Evolutionary conservation across 2,329 filamentous ascomycete genomes (phyloP).

Genomic region (Dothidotthia symphoricarpi): DNA sequence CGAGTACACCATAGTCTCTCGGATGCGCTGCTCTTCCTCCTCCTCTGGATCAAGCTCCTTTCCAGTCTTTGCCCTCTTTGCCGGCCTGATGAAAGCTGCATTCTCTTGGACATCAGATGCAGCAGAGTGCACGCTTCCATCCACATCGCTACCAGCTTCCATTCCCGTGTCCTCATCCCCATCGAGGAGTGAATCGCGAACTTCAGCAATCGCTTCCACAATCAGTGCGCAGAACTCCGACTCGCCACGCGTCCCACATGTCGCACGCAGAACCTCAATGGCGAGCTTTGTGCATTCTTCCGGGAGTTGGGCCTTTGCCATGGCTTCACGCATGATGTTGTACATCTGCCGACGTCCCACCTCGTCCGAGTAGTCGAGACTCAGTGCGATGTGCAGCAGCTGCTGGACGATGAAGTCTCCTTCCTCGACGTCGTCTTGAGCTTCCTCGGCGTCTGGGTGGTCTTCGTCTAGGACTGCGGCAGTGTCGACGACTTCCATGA

Average conservation of each 20-base stretch:
- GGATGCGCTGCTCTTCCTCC: slow-evolving; percentile 71
- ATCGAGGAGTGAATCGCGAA: slow-evolving; percentile 83
- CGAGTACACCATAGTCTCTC: slow-evolving; percentile 95
- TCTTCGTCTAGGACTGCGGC: slow-evolving; percentile 55
- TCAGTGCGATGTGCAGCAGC: slow-evolving; percentile 84
- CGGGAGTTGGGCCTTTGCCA: slow-evolving; percentile 82
- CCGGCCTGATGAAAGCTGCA: slow-evolving; percentile 50
- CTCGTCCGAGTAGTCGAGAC: slow-evolving; percentile 96
- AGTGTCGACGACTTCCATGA: slow-evolving; percentile 62
- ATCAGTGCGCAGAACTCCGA: slow-evolving; percentile 82
- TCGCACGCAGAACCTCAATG: slow-evolving; percentile 75
- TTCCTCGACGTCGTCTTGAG: slow-evolving; percentile 79
- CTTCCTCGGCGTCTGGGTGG: slow-evolving; percentile 59
- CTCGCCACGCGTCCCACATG: slow-evolving; percentile 78
- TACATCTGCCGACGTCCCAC: slow-evolving; percentile 96
- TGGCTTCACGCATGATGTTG: slow-evolving; percentile 76
- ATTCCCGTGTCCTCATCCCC: slow-evolving; percentile 63
- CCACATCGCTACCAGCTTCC: slow-evolving; percentile 35
- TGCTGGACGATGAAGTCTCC: slow-evolving; percentile 96
- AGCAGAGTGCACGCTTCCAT: slow-evolving; percentile 92
- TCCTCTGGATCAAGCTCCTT: slow-evolving; percentile 49
- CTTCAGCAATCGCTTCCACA: slow-evolving; percentile 90
- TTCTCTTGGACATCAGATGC: slow-evolving; percentile 73
- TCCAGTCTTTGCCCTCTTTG: slow-evolving; percentile 26
- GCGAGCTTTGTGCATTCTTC: slow-evolving; percentile 90